Percentiles rank a stretch among this genome's conserved stretches.
These are phyloP conservation scores for Daldinia decipiens DNA, from an alignment of 495 filamentous ascomycete genomes.

Conservation along the genomic window DNA sequence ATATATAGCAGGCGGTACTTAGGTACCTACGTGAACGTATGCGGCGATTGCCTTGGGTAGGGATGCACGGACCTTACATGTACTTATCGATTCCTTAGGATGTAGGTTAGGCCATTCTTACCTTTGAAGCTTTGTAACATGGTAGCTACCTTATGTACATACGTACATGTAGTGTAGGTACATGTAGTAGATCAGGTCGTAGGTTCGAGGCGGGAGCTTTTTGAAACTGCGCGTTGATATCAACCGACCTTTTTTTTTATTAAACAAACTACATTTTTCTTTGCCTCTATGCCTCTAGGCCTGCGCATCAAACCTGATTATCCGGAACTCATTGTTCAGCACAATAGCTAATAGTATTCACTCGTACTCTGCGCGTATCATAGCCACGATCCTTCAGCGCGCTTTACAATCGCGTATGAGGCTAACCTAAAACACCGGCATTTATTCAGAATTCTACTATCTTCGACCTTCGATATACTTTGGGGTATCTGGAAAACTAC, in stretches of 20 bases:
- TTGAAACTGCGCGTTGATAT: slow-evolving; percentile 1
- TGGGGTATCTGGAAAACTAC: background rate
- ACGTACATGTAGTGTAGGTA: no score
- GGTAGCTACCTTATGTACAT: background rate
- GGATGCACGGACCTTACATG: background rate
- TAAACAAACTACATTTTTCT: background rate
- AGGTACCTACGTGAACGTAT: background rate
- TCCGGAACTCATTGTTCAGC: background rate
- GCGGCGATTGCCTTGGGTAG: no score
- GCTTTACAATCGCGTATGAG: background rate
- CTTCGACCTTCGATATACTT: background rate
- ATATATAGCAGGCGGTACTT: background rate
- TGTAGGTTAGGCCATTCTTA: background rate
- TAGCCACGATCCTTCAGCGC: background rate
- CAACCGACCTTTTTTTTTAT: background rate
- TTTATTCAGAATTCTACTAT: background rate
- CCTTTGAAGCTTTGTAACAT: slow-evolving; percentile 4
- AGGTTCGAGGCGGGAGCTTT: slow-evolving; percentile 7
- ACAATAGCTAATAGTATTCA: background rate
- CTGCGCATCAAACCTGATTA: background rate
- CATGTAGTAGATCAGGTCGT: no score
- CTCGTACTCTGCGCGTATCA: background rate
- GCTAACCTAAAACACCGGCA: background rate
- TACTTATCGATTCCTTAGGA: background rate
- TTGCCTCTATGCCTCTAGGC: background rate